phyloP scores from a whole-genome alignment of 768 basidiomycete genomes.

The Mrakia frigida region DNA sequence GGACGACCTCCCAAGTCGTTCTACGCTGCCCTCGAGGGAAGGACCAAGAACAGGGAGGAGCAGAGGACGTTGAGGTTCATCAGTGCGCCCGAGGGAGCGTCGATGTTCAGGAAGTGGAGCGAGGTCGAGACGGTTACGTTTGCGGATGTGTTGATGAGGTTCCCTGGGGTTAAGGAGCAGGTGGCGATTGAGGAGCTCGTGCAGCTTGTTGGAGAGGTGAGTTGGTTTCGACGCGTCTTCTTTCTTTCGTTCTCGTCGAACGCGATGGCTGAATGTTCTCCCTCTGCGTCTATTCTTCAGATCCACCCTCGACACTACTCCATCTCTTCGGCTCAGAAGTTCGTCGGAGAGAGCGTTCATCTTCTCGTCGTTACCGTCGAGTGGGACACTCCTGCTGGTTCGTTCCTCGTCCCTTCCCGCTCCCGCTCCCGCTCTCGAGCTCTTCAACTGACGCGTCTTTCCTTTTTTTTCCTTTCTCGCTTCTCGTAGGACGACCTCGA shows the following conservation, averaged over 20 bases:
- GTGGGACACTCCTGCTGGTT: conserved; percentile 52
- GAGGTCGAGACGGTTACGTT: conserved; percentile 95
- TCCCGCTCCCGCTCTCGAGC: neutral
- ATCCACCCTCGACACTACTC: conserved; percentile 98
- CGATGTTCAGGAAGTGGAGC: conserved; percentile 89
- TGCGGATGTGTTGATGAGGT: conserved; percentile 73
- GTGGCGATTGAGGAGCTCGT: conserved; percentile 68
- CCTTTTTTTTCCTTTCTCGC: neutral
- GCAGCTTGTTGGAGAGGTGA: conserved; percentile 70
- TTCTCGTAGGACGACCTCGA: conserved; percentile 56
- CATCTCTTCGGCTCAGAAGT: conserved; percentile 92
- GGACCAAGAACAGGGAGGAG: conserved; percentile 66
- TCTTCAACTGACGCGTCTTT: neutral
- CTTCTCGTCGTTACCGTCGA: conserved; percentile 93
- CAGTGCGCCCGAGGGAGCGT: conserved; percentile 79
- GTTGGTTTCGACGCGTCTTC: neutral
- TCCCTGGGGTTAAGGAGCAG: conserved; percentile 69
- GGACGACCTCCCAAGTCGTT: conserved; percentile 94
- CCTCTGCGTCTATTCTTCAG: conserved; percentile 14
- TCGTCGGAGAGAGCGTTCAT: conserved; percentile 90
- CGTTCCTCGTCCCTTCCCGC: neutral
- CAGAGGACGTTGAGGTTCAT: conserved; percentile 81
- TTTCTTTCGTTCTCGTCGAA: too few species aligned
- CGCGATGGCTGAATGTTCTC: conserved; percentile 1
- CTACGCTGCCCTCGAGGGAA: conserved; percentile 76